phyloP scores from a whole-genome alignment of 169 alveolate genomes.

The Plasmodium coatneyi region DNA sequence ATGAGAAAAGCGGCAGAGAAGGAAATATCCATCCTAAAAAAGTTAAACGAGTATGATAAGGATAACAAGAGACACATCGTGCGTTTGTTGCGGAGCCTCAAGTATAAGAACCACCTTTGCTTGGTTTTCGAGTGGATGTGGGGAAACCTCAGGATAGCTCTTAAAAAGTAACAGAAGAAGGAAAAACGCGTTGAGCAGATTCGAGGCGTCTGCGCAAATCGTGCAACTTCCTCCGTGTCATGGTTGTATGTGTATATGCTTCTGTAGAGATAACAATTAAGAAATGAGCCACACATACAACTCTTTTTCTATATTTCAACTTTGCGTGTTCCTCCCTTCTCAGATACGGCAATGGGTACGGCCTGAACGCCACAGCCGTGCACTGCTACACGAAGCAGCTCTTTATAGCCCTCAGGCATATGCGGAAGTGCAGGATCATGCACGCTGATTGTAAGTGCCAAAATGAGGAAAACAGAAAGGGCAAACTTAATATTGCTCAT shows the following conservation, averaged over 20 bases:
- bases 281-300: background rate
- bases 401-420: slow-evolving; percentile 88
- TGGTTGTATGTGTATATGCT: background rate
- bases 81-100: slow-evolving; percentile 85
- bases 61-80: slow-evolving; percentile 87
- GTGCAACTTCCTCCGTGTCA: background rate
- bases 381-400: slow-evolving; percentile 88
- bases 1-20: slow-evolving; percentile 93
- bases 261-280: background rate
- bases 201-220: background rate
- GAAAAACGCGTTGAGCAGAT: background rate
- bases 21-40: slow-evolving; percentile 87
- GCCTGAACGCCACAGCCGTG: slow-evolving; percentile 85
- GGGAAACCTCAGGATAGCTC: slow-evolving; percentile 91
- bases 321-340: slow-evolving; percentile 9
- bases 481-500: background rate
- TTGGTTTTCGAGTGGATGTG: slow-evolving; percentile 93
- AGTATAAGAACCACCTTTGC: slow-evolving; percentile 90
- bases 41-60: slow-evolving; percentile 87
- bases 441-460: slow-evolving; percentile 89
- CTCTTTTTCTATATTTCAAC: background rate
- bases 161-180: slow-evolving; percentile 79
- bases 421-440: slow-evolving; percentile 85
- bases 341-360: slow-evolving; percentile 88
- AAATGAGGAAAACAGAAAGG: background rate